Conservation (phyloP, 352 stramenopile species). For the Globisporangium radiosum region DNA sequence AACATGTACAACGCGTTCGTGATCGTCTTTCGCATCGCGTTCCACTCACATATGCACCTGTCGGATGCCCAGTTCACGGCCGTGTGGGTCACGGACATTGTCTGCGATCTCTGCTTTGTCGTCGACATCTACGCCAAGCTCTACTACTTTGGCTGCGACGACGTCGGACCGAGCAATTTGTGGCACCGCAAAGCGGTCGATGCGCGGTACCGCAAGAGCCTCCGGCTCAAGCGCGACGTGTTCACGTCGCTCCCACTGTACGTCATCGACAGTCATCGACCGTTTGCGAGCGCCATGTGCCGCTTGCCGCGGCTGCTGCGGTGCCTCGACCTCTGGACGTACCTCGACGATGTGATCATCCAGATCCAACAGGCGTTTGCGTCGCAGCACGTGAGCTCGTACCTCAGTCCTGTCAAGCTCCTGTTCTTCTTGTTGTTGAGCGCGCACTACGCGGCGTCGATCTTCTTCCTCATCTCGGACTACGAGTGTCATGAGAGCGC, state of each 20-base stretch:
- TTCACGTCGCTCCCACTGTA: conserved; percentile 55
- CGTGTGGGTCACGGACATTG: conserved; percentile 35
- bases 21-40: conserved; percentile 65
- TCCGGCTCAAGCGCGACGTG: conserved; percentile 39
- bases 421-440: conserved; percentile 61
- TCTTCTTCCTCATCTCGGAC: conserved; percentile 70
- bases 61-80: conserved; percentile 12
- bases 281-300: conserved; percentile 28
- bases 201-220: conserved; percentile 30
- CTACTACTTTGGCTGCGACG: conserved; percentile 52
- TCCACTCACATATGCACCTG: conserved; percentile 42
- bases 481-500: conserved; percentile 32
- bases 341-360: conserved; percentile 60
- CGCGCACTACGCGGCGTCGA: conserved; percentile 54
- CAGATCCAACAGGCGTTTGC: conserved; percentile 65
- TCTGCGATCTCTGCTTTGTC: conserved; percentile 44
- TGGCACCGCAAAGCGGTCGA: conserved; percentile 27
- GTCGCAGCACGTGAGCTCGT: conserved; percentile 58
- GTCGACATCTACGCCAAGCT: conserved; percentile 63
- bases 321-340: conserved; percentile 39
- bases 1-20: conserved; percentile 68
- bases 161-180: conserved; percentile 40
- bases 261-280: conserved; percentile 17
- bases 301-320: conserved; percentile 54
- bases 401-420: conserved; percentile 59